Evolutionary conservation across 352 stramenopile species (phyloP), one percentile per base, ranked within the genome.

Genomic region (Halophytophthora batemanensis): DNA sequence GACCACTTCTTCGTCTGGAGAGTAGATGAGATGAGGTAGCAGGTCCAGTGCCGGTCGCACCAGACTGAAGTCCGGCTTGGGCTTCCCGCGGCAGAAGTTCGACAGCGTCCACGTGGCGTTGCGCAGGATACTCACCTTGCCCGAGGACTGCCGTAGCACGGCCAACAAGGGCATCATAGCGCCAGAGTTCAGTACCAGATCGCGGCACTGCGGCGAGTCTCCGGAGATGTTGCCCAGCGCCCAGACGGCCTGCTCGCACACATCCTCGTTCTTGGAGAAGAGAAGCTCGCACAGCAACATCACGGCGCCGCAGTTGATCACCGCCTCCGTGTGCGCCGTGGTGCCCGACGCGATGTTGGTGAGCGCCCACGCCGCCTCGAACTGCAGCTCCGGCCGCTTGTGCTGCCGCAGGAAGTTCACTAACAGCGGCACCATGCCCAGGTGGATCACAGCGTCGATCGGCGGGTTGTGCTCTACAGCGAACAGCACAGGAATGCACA

Each of bases 81-180:
- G 82, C 52, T 87, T 91, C 19, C 82, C 81, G 47, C 97, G 87
- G 67, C 97, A 99, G 59, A 99, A 98, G 69, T 99, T 99, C 31
- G 93, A 99, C 36, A 99, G 75, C 21, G 97, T 99, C 98, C 98
- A 99, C 23, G 97, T 99, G 5, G 96, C 97, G 75, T 99, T 99
- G 44, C 97, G 86, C 22, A 99, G 91, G 82, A 99, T 98, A 37
- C 81, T 93, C 29, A 98, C 69, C 61, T 98, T 99, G 43, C 73
- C 62, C 34, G 70, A 79, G 46, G 70, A 77, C 47, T 96, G 73
- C 47, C 96, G 85, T 43, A 99, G 77, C 63, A 99, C 91, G 60
- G 92, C 71, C 15, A 99, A 71, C 28, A 99, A 65, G 12, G 96
- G 93, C 52, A 96, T 80, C 85, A 99, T 97, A 1, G 94, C 96